phyloP scores from a whole-genome alignment of 768 basidiomycete genomes.

The Podaxis sp. region DNA sequence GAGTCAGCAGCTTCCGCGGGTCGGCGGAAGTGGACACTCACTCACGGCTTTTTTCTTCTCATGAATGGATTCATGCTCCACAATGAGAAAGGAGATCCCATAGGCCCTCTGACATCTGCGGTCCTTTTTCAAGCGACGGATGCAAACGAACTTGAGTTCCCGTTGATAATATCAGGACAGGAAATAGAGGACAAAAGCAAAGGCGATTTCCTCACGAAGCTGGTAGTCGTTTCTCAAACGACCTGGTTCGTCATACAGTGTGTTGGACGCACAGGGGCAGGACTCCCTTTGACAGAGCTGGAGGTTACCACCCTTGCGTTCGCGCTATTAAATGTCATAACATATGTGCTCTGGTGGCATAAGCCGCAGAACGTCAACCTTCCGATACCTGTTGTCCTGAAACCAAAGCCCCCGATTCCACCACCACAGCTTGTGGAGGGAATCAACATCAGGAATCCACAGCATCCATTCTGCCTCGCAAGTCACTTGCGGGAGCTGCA shows the following conservation, averaged over 20 bases:
- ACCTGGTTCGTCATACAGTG: slow-evolving; percentile 20
- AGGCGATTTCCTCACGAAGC: slow-evolving; percentile 23
- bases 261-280: neutral
- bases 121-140: neutral
- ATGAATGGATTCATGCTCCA: slow-evolving; percentile 16
- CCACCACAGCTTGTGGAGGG: neutral
- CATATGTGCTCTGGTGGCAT: slow-evolving; percentile 10
- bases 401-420: neutral
- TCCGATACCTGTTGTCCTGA: neutral
- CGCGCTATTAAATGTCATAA: slow-evolving; percentile 4
- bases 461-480: neutral
- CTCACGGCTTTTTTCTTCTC: slow-evolving; percentile 15
- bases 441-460: neutral
- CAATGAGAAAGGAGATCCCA: neutral
- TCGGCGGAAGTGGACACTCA: slow-evolving; percentile 13
- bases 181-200: slow-evolving; percentile 26
- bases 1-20: no score
- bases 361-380: slow-evolving; percentile 2
- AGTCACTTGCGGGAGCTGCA: neutral
- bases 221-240: slow-evolving; percentile 20
- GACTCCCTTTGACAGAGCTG: neutral
- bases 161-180: slow-evolving; percentile 7
- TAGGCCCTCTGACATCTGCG: neutral
- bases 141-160: neutral
- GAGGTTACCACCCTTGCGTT: slow-evolving; percentile 7